These are phyloP conservation scores for Telopea speciosissima DNA, from an alignment of 177 flowering plant genomes.

Conservation along the genomic window DNA sequence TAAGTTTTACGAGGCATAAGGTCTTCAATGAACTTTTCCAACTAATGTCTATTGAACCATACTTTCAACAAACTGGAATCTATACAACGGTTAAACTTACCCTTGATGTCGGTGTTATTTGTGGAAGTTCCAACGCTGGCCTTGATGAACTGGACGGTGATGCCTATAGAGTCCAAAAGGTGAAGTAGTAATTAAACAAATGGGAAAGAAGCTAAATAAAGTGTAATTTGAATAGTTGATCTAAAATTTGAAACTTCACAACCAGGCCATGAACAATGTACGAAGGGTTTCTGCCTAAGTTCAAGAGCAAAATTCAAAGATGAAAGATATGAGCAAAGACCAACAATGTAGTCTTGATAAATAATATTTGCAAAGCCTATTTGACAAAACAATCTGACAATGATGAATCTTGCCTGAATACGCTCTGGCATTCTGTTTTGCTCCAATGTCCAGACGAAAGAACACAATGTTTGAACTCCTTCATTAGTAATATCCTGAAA, in stretches of 20 bases:
- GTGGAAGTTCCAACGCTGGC: slow-evolving; percentile 37
- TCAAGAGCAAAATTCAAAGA: not conserved
- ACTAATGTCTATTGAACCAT: too few species aligned
- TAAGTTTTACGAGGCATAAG: too few species aligned
- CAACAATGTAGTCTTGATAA: not conserved
- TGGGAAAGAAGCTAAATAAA: not conserved
- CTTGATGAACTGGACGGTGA: slow-evolving; percentile 36
- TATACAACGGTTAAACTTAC: slow-evolving; percentile 19
- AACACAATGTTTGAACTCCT: slow-evolving; percentile 44
- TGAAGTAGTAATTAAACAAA: not conserved
- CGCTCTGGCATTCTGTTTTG: slow-evolving; percentile 20
- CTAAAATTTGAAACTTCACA: not conserved
- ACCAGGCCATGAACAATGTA: not conserved
- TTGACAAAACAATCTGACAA: not conserved
- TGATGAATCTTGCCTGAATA: slow-evolving; percentile 40
- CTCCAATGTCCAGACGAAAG: slow-evolving; percentile 33
- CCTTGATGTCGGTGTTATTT: slow-evolving; percentile 27
- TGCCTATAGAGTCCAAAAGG: slow-evolving; percentile 30
- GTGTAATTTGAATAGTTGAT: not conserved
- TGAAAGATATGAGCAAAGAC: not conserved
- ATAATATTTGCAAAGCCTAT: not conserved
- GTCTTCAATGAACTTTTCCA: too few species aligned
- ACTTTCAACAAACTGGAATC: not conserved
- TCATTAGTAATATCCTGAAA: slow-evolving; percentile 40
- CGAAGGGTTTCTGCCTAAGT: not conserved